Evolutionary conservation across 352 stramenopile species (phyloP).

Genomic region (Thalassiosira livingstoniorum): DNA sequence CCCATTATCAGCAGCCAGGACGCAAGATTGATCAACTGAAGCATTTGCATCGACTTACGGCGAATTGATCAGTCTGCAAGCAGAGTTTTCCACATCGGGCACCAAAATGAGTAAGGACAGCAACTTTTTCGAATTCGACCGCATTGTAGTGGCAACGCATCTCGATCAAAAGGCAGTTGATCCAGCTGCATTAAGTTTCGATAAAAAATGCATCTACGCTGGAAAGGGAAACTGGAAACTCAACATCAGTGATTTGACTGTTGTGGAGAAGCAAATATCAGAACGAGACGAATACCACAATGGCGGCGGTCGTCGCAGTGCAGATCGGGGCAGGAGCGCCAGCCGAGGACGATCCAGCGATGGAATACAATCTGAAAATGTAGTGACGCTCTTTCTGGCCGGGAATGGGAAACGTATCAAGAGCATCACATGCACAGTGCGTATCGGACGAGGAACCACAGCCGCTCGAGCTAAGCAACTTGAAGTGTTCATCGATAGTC

Average conservation of each 20-base stretch:
- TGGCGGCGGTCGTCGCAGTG: not conserved
- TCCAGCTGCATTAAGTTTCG: conserved; percentile 1
- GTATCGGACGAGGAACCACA: not conserved
- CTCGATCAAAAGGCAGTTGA: not conserved
- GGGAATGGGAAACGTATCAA: not conserved
- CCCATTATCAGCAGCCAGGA: no score
- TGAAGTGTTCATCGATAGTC: conserved; percentile 21
- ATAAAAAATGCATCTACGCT: conserved; percentile 28
- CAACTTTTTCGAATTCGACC: conserved; percentile 32
- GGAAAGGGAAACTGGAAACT: conserved; percentile 25
- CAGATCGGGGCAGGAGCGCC: not conserved
- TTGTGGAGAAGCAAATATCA: not conserved
- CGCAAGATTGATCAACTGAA: no score
- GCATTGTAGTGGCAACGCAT: conserved; percentile 4
- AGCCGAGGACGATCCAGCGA: not conserved
- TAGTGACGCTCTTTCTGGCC: not conserved
- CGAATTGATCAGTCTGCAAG: no score
- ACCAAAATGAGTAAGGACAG: conserved; percentile 14
- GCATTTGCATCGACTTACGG: no score
- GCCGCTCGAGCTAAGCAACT: not conserved
- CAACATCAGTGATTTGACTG: conserved; percentile 19
- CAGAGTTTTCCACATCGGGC: no score
- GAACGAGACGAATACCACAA: not conserved
- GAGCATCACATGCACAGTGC: conserved; percentile 17
- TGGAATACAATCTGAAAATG: not conserved